A percentile compares a stretch with the other conserved stretches of the same genome.
phyloP scores from a whole-genome alignment of 75 land plant species.

The Larix kaempferi region DNA sequence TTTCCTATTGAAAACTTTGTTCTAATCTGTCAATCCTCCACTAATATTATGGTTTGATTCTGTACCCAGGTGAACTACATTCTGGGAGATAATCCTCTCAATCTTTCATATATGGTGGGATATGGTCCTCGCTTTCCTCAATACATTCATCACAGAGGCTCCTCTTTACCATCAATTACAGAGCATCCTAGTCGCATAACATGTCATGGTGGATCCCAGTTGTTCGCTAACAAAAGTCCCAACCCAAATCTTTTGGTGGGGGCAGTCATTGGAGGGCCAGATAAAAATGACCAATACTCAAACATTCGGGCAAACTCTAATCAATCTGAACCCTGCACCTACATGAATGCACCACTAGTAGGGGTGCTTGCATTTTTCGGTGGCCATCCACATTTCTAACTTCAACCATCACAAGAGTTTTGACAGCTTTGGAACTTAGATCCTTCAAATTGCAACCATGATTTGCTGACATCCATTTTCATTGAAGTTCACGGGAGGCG shows the following conservation, averaged over 20 bases:
- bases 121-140: slow-evolving; percentile 67
- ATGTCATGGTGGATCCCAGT: slow-evolving; percentile 59
- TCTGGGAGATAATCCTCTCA: slow-evolving; percentile 72
- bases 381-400: not conserved
- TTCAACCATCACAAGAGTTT: not conserved
- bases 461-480: too few relatives aligned
- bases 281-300: slow-evolving; percentile 41
- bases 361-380: slow-evolving; percentile 69
- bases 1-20: too few relatives aligned
- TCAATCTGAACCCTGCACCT: slow-evolving; percentile 79
- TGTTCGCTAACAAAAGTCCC: slow-evolving; percentile 48
- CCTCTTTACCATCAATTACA: slow-evolving; percentile 63
- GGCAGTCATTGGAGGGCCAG: slow-evolving; percentile 79
- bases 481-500: too few relatives aligned
- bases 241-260: slow-evolving; percentile 80
- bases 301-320: slow-evolving; percentile 53
- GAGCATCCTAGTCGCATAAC: slow-evolving; percentile 47
- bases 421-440: too few relatives aligned
- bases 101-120: slow-evolving; percentile 91
- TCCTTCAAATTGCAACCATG: too few relatives aligned
- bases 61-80: slow-evolving; percentile 82
- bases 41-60: too few relatives aligned
- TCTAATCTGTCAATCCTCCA: too few relatives aligned
- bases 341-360: slow-evolving; percentile 86
- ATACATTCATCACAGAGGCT: slow-evolving; percentile 79